A percentile compares a stretch with the other conserved stretches of the same genome.
These are phyloP conservation scores for Teratosphaeria destructans DNA, from an alignment of 2,329 filamentous ascomycete species.

Conservation along the genomic window DNA sequence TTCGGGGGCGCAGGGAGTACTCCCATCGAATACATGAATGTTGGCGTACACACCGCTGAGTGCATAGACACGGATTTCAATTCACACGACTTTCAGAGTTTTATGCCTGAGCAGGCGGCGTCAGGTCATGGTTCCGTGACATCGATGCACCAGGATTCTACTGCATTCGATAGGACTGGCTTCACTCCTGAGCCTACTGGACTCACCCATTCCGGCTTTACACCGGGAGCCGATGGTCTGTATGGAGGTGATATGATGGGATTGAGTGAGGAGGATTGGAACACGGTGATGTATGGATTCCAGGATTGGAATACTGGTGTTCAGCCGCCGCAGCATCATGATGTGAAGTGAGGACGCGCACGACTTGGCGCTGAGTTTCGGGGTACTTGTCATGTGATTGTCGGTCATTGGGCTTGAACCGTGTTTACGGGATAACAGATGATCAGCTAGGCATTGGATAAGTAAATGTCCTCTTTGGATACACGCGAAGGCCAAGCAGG, in stretches of 20 bases:
- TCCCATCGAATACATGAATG: background rate
- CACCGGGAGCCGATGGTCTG: background rate
- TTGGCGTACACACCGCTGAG: background rate
- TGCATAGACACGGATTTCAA: constrained; percentile 10
- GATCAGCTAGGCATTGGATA: no score
- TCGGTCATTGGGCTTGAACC: background rate
- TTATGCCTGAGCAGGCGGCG: constrained; percentile 6
- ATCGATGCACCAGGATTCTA: background rate
- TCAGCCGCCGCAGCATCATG: background rate
- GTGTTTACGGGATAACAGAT: background rate
- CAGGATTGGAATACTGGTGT: constrained; percentile 1
- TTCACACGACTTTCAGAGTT: constrained; percentile 9
- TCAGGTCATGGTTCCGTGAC: constrained; percentile 2
- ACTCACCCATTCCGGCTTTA: constrained; percentile 7
- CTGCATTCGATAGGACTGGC: constrained; percentile 3
- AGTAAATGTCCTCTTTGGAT: no score
- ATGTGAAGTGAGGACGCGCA: background rate
- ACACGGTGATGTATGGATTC: constrained; percentile 18
- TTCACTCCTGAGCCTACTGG: constrained; percentile 11
- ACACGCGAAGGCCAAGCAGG: no score
- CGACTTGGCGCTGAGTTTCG: background rate
- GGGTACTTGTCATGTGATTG: background rate
- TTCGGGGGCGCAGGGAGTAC: background rate
- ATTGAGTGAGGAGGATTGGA: constrained; percentile 23
- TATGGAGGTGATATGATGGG: constrained; percentile 16